Conservation (phyloP, 148 eudicot species). For the Pharnaceum exiguum region DNA sequence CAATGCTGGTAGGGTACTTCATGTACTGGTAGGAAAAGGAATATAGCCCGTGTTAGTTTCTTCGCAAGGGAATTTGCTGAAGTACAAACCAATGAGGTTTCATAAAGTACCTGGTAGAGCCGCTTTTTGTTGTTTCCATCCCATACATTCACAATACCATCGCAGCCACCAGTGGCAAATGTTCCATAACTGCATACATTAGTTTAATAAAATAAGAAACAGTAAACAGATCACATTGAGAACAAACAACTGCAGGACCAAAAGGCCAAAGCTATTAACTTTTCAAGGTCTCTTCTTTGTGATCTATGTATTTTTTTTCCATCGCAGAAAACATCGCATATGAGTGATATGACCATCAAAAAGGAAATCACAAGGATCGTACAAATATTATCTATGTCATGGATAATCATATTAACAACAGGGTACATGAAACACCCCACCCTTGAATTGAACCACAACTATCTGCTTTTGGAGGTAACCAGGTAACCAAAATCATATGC, state of each 20-base stretch:
- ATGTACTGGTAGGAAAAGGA: slow-evolving; percentile 47
- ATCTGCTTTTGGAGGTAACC: no score
- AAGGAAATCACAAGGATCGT: no score
- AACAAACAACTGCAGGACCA: background rate
- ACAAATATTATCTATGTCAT: no score
- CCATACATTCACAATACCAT: slow-evolving; percentile 95
- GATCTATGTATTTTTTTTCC: no score
- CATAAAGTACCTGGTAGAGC: slow-evolving; percentile 95
- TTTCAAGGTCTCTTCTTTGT: no score
- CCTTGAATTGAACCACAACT: no score
- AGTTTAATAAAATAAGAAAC: background rate
- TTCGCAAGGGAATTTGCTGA: background rate
- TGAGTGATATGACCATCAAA: no score
- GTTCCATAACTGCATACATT: slow-evolving; percentile 74
- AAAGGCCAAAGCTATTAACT: no score
- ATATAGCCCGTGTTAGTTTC: background rate
- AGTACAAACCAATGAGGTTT: background rate
- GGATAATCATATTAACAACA: no score
- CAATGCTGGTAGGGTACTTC: slow-evolving; percentile 82
- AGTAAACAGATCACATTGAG: background rate
- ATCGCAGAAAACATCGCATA: no score
- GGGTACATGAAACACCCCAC: no score
- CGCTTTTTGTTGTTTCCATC: slow-evolving; percentile 98
- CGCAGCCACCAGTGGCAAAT: slow-evolving; percentile 97
- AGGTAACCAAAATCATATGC: no score